Percentiles rank a stretch among this genome's conserved stretches.
Evolutionary conservation across 2,329 filamentous ascomycete species (phyloP).

Genomic region (Beauveria sp.): DNA sequence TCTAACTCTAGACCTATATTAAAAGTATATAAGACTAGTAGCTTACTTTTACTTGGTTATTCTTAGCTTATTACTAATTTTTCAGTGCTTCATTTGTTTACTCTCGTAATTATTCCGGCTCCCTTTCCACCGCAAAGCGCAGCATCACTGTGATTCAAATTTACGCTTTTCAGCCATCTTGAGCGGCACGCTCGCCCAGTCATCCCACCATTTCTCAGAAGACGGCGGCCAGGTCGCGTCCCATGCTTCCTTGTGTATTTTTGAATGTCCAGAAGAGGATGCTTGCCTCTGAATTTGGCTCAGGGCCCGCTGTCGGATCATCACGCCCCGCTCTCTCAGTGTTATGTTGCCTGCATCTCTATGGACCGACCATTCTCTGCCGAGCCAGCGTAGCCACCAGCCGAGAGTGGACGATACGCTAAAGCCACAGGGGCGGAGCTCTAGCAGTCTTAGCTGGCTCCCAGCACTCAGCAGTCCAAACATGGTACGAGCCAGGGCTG

Average conservation of each 20-base stretch:
- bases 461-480: constrained; percentile 4
- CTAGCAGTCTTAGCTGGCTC: constrained; percentile 2
- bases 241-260: not conserved
- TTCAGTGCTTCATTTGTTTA: not conserved
- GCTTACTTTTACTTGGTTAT: too few species aligned
- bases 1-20: too few species aligned
- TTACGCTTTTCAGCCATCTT: constrained; percentile 6
- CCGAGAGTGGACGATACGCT: not conserved
- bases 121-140: not conserved
- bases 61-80: not conserved
- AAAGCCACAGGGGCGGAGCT: not conserved
- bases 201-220: constrained; percentile 3
- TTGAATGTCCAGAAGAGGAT: not conserved
- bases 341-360: not conserved
- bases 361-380: not conserved
- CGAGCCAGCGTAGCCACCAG: not conserved
- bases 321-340: not conserved
- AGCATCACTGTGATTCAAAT: constrained; percentile 4
- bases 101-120: not conserved
- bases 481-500: constrained; percentile 3
- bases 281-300: not conserved
- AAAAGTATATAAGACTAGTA: too few species aligned
- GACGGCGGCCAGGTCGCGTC: constrained; percentile 1
- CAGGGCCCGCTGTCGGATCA: not conserved
- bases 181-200: not conserved